These are phyloP conservation scores for Herpetomonas muscarum DNA, from an alignment of 208 protist genomes.

Conservation along the genomic window DNA sequence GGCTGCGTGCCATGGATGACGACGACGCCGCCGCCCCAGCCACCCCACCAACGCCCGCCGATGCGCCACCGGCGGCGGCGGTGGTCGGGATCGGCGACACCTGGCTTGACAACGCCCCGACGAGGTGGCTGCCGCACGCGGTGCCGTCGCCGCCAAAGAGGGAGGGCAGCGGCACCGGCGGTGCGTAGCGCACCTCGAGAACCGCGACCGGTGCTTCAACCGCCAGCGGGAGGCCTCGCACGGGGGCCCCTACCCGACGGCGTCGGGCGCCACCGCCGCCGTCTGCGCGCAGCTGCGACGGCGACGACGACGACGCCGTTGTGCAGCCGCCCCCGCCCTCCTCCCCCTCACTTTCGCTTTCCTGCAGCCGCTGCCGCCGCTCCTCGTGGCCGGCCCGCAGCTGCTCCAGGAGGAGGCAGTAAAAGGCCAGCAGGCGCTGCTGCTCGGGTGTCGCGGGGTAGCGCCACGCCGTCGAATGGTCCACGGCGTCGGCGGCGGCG, in stretches of 20 bases:
- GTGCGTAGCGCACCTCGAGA: conserved; percentile 44
- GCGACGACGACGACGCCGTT: not conserved
- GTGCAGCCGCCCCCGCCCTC: not conserved
- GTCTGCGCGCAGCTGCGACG: not conserved
- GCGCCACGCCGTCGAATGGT: not conserved
- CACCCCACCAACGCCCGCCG: conserved; percentile 4
- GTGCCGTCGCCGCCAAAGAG: conserved; percentile 2
- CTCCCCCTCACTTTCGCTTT: conserved; percentile 3
- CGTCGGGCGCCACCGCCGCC: not conserved
- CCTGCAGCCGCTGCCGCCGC: not conserved
- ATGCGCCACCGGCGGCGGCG: conserved; percentile 1
- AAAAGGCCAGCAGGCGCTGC: conserved; percentile 42
- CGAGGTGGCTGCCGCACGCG: not conserved
- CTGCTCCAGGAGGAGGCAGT: conserved; percentile 37
- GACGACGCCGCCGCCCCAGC: not conserved
- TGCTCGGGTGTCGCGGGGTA: conserved; percentile 20
- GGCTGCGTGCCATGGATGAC: not conserved
- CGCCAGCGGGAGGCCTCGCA: too few relatives aligned
- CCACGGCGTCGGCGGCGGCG: not conserved
- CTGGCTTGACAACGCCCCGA: conserved; percentile 2
- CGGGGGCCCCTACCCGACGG: too few relatives aligned
- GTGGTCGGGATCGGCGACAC: not conserved
- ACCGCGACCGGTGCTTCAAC: conserved; percentile 36
- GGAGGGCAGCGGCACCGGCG: conserved; percentile 17
- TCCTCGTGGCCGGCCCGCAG: conserved; percentile 14